Evolutionary conservation across 345 rosid species (phyloP).

Genomic region (Citrus reticulata): DNA sequence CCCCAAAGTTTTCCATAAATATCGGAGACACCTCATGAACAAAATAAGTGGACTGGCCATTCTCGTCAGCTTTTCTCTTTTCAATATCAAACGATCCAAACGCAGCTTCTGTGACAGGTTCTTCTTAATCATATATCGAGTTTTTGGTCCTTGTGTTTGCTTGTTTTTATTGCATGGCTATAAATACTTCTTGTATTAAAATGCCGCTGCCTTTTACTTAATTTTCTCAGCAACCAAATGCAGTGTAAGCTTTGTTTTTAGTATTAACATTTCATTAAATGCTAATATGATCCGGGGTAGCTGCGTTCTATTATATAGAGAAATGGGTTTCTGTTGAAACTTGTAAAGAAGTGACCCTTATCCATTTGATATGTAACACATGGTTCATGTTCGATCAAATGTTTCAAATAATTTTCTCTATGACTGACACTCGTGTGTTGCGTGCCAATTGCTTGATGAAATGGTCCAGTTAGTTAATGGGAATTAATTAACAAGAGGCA

Average conservation of each 20-base stretch:
- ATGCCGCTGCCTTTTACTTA: not conserved
- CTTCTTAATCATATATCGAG: not conserved
- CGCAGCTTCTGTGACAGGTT: not conserved
- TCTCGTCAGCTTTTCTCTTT: not conserved
- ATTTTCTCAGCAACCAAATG: not conserved
- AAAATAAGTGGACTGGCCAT: not conserved
- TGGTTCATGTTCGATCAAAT: not conserved
- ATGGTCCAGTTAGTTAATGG: slow-evolving; percentile 6
- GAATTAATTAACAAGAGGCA: not conserved
- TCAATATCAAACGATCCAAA: no score
- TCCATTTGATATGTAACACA: not conserved
- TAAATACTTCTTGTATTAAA: no score
- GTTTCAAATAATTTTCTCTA: not conserved
- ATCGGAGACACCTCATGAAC: not conserved
- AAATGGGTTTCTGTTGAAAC: not conserved
- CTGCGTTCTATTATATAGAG: not conserved
- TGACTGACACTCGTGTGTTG: not conserved
- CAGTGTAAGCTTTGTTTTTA: not conserved
- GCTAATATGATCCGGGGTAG: not conserved
- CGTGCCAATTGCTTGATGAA: slow-evolving; percentile 8
- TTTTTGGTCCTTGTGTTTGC: not conserved
- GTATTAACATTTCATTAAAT: not conserved
- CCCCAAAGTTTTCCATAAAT: not conserved
- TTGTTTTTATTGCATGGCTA: not conserved
- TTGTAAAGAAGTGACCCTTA: not conserved